These are phyloP conservation scores for Trapa incisa DNA, from an alignment of 345 rosid genomes.

Conservation along the genomic window DNA sequence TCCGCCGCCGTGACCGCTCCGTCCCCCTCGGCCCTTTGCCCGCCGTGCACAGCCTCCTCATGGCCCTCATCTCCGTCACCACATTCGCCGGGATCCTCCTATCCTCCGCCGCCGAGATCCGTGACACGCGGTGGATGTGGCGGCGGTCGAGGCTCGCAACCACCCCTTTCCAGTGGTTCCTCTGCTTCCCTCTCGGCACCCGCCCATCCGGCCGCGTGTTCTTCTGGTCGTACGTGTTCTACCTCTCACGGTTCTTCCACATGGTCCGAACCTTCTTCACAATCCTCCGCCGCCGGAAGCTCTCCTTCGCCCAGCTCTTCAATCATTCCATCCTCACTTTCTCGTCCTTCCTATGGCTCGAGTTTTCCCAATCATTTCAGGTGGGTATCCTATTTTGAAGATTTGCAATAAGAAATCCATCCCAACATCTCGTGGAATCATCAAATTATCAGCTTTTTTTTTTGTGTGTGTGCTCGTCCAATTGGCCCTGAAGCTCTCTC, in stretches of 20 bases:
- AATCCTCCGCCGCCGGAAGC: slow-evolving; percentile 35
- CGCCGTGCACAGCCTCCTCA: slow-evolving; percentile 51
- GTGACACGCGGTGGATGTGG: slow-evolving; percentile 82
- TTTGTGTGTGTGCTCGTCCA: too few species aligned
- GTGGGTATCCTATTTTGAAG: not conserved
- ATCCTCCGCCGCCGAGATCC: slow-evolving; percentile 77
- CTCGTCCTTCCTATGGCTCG: slow-evolving; percentile 77
- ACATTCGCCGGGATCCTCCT: slow-evolving; percentile 72
- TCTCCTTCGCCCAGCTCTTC: slow-evolving; percentile 52
- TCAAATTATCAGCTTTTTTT: not conserved
- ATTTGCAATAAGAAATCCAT: too few species aligned
- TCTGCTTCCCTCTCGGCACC: slow-evolving; percentile 83
- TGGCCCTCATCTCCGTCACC: slow-evolving; percentile 50
- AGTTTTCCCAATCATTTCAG: slow-evolving; percentile 82
- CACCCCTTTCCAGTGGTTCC: slow-evolving; percentile 79
- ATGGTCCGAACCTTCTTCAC: slow-evolving; percentile 57
- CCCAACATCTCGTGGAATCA: not conserved
- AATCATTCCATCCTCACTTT: slow-evolving; percentile 44
- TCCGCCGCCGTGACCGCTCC: slow-evolving; percentile 21
- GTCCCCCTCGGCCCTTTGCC: slow-evolving; percentile 66
- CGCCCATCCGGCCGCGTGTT: slow-evolving; percentile 92
- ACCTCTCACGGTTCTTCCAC: slow-evolving; percentile 70
- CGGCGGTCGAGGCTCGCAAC: slow-evolving; percentile 33
- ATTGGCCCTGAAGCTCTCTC: too few species aligned
- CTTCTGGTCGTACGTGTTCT: slow-evolving; percentile 87